Evolutionary conservation across 495 filamentous ascomycete genomes (phyloP), one percentile per base, ranked within the genome.

Genomic region (Penicillium atrosanguineum): DNA sequence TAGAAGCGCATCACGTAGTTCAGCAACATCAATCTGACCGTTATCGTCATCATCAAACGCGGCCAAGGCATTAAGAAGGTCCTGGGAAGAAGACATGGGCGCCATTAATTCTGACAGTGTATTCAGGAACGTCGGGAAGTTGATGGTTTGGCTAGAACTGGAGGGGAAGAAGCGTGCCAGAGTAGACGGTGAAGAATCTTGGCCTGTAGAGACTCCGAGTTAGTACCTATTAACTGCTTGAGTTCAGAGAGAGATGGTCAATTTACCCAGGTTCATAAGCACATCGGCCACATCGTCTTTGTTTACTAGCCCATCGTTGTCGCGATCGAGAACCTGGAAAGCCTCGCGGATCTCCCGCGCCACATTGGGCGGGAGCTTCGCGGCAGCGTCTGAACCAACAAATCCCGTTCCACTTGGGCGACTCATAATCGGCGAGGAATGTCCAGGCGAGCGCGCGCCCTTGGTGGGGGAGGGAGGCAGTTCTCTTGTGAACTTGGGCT

Each of bases 1-100:
- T 44, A 96, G 63, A 44, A 98, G 67, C 3, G 93, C 90, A 58
- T 93, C 88, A 34, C 87, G 81, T 44, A 98, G 72, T 68, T 96
- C 93, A 1, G 69, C 78, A 16, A 94, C 75, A 62, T 97, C 90
- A 28, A 97, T 83, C 67, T 96, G 90, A 7, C 95, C 94, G 61
- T 88, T 91, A 67, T 98, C 94, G 57, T 95, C 90, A 56, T 95
- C 89, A 61, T 98, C 94, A 59, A 98, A 98, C 0, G 95, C 95
- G 9, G 88, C 87, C 56, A 98, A 90, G 0, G 95, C 94, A 6
- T 88, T 90, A 2, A 87, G 61, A 0, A 98, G 80, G 55, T 98
- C 94, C 19, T 83, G 77, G 12, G 82, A 82, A 3, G 86, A 83
- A 0, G 87, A 90, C 16, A 97, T 73, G 0, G 83, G 79, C 1